Evolutionary conservation across 306 rosid species (phyloP).

Genomic region (Rosa chinensis): DNA sequence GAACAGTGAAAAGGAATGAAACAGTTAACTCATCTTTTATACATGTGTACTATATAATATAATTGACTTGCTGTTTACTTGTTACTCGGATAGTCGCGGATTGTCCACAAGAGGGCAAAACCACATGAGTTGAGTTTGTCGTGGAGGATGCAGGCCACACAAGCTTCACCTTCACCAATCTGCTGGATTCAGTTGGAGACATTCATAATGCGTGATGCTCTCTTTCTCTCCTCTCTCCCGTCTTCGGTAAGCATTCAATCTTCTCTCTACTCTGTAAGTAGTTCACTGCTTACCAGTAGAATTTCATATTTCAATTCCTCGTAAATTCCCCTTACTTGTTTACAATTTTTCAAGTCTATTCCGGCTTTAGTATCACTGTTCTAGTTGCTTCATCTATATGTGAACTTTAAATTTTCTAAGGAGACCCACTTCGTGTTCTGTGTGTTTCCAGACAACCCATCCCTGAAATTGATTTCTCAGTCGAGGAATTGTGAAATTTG

Average conservation of each 20-base stretch:
- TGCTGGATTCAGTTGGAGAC: slow-evolving; percentile 13
- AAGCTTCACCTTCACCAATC: slow-evolving; percentile 46
- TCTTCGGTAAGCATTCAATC: slow-evolving; percentile 41
- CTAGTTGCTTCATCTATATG: not conserved
- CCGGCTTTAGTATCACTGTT: not conserved
- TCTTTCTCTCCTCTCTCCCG: slow-evolving; percentile 22
- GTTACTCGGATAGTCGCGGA: no score
- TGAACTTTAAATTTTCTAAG: slow-evolving; percentile 3
- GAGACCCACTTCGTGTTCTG: not conserved
- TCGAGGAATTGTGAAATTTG: slow-evolving; percentile 17
- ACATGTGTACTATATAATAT: no score
- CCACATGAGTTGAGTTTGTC: not conserved
- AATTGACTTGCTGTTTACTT: no score
- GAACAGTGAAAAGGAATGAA: no score
- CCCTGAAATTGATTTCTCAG: slow-evolving; percentile 9
- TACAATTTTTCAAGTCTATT: not conserved
- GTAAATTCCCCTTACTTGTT: not conserved
- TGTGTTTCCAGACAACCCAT: slow-evolving; percentile 7
- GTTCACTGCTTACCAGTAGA: not conserved
- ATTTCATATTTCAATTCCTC: not conserved
- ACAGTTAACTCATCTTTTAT: no score
- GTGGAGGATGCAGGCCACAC: slow-evolving; percentile 23
- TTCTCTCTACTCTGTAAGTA: slow-evolving; percentile 1
- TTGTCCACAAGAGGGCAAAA: not conserved
- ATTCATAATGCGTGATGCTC: slow-evolving; percentile 28